Conservation (phyloP, 2,329 filamentous ascomycete genomes). For the Pseudogymnoascus sp. region DNA sequence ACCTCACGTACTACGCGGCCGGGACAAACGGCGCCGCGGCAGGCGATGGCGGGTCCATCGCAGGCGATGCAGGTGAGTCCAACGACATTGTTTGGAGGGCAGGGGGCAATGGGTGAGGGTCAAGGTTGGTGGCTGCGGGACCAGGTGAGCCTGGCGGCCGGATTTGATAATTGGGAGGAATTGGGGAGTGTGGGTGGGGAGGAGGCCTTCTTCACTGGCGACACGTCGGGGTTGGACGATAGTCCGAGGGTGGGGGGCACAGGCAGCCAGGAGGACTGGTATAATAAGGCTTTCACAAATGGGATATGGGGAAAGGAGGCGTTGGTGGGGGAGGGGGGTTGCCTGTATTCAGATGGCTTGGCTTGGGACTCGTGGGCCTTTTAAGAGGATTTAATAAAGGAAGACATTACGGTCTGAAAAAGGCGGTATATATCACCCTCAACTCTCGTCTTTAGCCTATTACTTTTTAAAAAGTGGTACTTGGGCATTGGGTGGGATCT, state of each 20-base stretch:
- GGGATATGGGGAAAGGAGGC: neutral
- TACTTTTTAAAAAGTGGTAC: neutral
- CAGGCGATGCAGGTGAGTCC: slow-evolving; percentile 30
- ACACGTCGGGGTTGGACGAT: neutral
- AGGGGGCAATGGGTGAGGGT: slow-evolving; percentile 53
- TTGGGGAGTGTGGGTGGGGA: neutral
- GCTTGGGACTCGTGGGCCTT: neutral
- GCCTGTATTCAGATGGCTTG: neutral
- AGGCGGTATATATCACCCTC: slow-evolving; percentile 8
- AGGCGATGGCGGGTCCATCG: slow-evolving; percentile 2
- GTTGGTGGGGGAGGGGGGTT: no score
- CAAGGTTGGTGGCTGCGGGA: slow-evolving; percentile 59
- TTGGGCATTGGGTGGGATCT: neutral
- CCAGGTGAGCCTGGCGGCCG: slow-evolving; percentile 49
- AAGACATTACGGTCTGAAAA: neutral
- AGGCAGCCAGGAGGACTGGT: slow-evolving; percentile 1
- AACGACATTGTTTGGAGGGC: slow-evolving; percentile 47
- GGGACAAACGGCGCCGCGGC: neutral
- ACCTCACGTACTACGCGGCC: neutral
- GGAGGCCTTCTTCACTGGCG: neutral
- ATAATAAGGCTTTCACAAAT: neutral
- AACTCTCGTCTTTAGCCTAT: slow-evolving; percentile 4
- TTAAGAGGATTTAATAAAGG: neutral
- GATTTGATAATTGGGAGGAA: slow-evolving; percentile 52
- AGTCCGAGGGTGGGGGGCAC: neutral